phyloP scores from a whole-genome alignment of 805 yeast species.

The Maudiozyma turicensis region DNA sequence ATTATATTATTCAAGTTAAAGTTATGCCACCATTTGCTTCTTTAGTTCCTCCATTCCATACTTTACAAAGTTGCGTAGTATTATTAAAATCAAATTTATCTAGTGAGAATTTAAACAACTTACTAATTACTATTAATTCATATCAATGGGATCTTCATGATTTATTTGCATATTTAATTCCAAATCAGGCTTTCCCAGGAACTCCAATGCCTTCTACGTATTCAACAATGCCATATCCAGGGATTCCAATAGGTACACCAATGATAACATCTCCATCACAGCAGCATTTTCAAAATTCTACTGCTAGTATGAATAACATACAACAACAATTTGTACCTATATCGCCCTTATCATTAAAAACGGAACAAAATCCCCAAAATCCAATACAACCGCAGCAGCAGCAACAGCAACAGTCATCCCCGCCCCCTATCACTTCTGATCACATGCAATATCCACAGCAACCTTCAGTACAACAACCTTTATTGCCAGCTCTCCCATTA shows the following conservation, averaged over 20 bases:
- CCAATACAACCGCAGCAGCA: not conserved
- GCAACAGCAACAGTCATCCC: not conserved
- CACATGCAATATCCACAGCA: no score
- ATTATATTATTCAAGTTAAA: slow-evolving; percentile 23
- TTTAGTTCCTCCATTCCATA: slow-evolving; percentile 25
- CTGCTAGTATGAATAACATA: not conserved
- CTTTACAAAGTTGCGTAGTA: slow-evolving; percentile 26
- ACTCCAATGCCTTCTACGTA: not conserved
- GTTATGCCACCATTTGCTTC: slow-evolving; percentile 26
- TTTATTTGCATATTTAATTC: slow-evolving; percentile 21
- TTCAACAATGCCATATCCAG: not conserved
- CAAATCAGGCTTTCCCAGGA: slow-evolving; percentile 3
- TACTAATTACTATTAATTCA: slow-evolving; percentile 21
- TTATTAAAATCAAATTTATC: slow-evolving; percentile 5
- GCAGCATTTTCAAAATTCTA: not conserved
- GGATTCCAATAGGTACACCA: not conserved
- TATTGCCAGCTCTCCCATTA: not conserved
- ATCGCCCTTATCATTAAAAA: not conserved
- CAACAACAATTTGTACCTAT: not conserved
- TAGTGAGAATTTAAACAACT: slow-evolving; percentile 14
- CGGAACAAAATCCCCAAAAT: not conserved
- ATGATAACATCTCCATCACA: not conserved
- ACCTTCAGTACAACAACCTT: not conserved
- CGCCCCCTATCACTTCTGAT: no score
- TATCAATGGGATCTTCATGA: slow-evolving; percentile 27